Base-by-base conservation (phyloP, 2,329 filamentous ascomycete species). In the Arthrobotrys megalospora region DNA sequence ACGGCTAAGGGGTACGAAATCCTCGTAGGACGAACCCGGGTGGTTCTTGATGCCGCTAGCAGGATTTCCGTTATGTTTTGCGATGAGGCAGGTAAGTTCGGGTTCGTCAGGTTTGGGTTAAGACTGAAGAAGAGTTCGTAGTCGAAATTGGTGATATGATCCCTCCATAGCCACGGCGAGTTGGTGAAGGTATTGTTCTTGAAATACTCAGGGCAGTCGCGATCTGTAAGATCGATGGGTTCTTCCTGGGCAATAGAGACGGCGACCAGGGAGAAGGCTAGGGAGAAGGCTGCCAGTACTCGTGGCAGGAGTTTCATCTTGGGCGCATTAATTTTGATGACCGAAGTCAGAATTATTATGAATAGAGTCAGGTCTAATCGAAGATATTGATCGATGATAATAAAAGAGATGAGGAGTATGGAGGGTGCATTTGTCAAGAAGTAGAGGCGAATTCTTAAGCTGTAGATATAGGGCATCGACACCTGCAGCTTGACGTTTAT, bases 161-260 rank as follows among this genome's bases (percentile, higher is more conserved):
- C 43, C 43, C 21, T 67, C 75, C 75, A 78, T 36, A 71, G 34
- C 75, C 75, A 78, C 6, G 60, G 50, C 7, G 66, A 71, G n/a
- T 71, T 19, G 14, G 68, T 71, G 67, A 53, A 67, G 16, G 75
- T 72, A 6, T 34, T 24, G 28, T 71, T 71, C 45, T 53, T 63
- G 34, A 78, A 72, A 24, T 55, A 55, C 16, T 60, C 28, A n/a
- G 66, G 67, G 43, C 75, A 78, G 3, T 71, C 38, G n/a, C 19
- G 58, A 21, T 76, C 72, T 8, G 72, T 65, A 47, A 70, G 34
- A 12, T 32, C 47, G 14, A 70, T 55, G 6, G 38, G 50, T 12
- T 60, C 65, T 36, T 76, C 48, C 21, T 76, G 72, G 48, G 65
- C 72, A 14, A 21, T 5, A 2, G 32, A 41, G 8, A 48, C 14